phyloP scores from a whole-genome alignment of 306 rosid species.

The Vigna angularis region DNA sequence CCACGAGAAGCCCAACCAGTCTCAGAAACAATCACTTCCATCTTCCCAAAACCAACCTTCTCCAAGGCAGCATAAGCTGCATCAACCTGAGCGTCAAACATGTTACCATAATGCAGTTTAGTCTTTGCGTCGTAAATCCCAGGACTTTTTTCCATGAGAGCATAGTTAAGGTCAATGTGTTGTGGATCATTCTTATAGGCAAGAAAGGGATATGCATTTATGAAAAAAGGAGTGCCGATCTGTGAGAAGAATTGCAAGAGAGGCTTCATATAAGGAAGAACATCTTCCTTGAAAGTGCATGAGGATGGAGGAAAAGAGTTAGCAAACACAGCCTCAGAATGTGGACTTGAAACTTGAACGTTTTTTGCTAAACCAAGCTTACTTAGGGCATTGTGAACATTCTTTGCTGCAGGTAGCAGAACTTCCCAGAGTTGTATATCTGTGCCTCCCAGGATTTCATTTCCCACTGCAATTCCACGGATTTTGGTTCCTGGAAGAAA shows the following conservation, averaged over 20 bases:
- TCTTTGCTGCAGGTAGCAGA: slow-evolving; percentile 76
- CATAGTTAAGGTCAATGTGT: slow-evolving; percentile 82
- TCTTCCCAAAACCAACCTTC: slow-evolving; percentile 72
- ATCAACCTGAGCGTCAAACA: slow-evolving; percentile 89
- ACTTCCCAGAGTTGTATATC: slow-evolving; percentile 69
- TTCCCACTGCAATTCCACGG: slow-evolving; percentile 80
- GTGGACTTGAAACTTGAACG: slow-evolving; percentile 87
- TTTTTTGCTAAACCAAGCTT: slow-evolving; percentile 52
- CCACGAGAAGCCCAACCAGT: slow-evolving; percentile 97
- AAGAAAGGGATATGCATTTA: slow-evolving; percentile 91
- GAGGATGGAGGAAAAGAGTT: slow-evolving; percentile 84
- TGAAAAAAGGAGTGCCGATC: slow-evolving; percentile 78
- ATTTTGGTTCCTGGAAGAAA: slow-evolving; percentile 78
- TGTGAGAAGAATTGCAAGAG: slow-evolving; percentile 77
- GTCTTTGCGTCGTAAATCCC: slow-evolving; percentile 83
- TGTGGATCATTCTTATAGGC: slow-evolving; percentile 88
- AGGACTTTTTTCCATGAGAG: slow-evolving; percentile 61
- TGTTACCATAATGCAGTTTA: slow-evolving; percentile 76
- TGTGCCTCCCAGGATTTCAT: slow-evolving; percentile 74
- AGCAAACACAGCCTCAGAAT: slow-evolving; percentile 90
- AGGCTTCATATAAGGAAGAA: slow-evolving; percentile 72
- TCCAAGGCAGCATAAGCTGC: slow-evolving; percentile 89
- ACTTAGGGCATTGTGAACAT: slow-evolving; percentile 67
- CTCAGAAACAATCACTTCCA: slow-evolving; percentile 83
- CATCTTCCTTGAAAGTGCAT: slow-evolving; percentile 74